phyloP scores from a whole-genome alignment of 2,329 filamentous ascomycete genomes.

The Paecilomyces fulvus region DNA sequence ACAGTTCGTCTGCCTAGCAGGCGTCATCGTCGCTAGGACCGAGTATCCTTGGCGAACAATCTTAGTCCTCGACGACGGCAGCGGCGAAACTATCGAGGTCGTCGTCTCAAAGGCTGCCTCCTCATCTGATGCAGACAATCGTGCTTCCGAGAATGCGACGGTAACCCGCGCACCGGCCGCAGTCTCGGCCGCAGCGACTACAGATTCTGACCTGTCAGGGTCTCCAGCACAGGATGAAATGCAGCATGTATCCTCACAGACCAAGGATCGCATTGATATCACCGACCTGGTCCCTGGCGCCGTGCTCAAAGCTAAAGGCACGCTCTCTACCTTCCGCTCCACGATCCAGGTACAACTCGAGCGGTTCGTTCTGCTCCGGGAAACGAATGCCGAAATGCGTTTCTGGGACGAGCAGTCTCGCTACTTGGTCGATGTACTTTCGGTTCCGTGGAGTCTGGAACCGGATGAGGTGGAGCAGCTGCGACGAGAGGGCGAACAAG shows the following conservation, averaged over 20 bases:
- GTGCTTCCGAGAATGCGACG: neutral
- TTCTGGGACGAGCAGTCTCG: slow-evolving; percentile 45
- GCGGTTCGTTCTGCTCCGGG: slow-evolving; percentile 39
- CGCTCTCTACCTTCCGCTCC: slow-evolving; percentile 43
- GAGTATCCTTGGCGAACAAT: slow-evolving; percentile 46
- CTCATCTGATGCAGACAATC: slow-evolving; percentile 15
- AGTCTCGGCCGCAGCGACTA: slow-evolving; percentile 26
- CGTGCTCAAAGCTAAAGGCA: slow-evolving; percentile 50
- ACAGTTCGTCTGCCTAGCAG: slow-evolving; percentile 63
- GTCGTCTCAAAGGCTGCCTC: slow-evolving; percentile 32
- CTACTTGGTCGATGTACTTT: slow-evolving; percentile 43
- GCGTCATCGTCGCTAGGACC: slow-evolving; percentile 56
- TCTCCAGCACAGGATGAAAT: neutral
- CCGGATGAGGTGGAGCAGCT: slow-evolving; percentile 36
- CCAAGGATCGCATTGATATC: slow-evolving; percentile 36
- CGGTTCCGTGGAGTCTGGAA: slow-evolving; percentile 45
- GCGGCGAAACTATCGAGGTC: slow-evolving; percentile 50
- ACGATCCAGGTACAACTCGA: slow-evolving; percentile 48
- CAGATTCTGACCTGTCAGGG: slow-evolving; percentile 21
- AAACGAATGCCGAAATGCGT: slow-evolving; percentile 47
- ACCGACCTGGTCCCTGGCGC: slow-evolving; percentile 40
- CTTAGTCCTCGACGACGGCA: slow-evolving; percentile 54
- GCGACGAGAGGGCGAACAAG: slow-evolving; percentile 31
- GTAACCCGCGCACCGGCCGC: neutral
- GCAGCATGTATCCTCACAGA: slow-evolving; percentile 17